Conservation (phyloP, 1,139 yeast genomes). For the Geotrichum reessii region DNA sequence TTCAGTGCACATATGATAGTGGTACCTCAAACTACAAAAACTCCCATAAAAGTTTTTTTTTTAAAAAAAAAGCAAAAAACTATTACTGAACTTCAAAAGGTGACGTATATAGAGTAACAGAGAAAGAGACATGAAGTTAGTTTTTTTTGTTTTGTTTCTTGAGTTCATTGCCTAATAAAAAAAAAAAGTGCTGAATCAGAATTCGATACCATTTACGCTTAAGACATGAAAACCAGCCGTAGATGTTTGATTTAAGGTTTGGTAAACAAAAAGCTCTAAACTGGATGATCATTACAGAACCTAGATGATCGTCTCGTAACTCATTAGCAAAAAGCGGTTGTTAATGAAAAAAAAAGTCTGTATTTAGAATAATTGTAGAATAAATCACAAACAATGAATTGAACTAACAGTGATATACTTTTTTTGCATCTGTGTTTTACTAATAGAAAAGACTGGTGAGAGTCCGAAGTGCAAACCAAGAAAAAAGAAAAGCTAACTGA, state of each 20-base stretch:
- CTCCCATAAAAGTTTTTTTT: neutral
- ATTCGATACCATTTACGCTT: neutral
- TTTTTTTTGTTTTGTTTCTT: neutral
- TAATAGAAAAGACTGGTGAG: too few species aligned
- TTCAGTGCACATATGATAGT: too few species aligned
- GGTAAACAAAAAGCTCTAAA: neutral
- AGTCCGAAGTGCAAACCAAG: too few species aligned
- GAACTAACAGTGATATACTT: too few species aligned
- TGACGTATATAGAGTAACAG: too few species aligned
- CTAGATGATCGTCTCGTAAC: neutral
- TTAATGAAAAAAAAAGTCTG: too few species aligned
- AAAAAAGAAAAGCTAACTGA: too few species aligned
- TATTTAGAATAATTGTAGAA: neutral
- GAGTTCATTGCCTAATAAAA: neutral
- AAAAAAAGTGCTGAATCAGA: neutral
- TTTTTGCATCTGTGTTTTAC: too few species aligned
- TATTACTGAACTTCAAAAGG: too few species aligned
- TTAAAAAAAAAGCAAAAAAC: too few species aligned
- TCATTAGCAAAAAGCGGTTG: neutral
- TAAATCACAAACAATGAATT: neutral
- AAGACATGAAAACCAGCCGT: neutral
- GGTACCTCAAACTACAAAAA: too few species aligned
- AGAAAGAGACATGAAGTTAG: too few species aligned
- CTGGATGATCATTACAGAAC: neutral
- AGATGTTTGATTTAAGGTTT: neutral